Percentiles rank a stretch among this genome's conserved stretches.
Evolutionary conservation across 1,139 yeast genomes (phyloP).

Genomic region (Eremothecium gossypii): DNA sequence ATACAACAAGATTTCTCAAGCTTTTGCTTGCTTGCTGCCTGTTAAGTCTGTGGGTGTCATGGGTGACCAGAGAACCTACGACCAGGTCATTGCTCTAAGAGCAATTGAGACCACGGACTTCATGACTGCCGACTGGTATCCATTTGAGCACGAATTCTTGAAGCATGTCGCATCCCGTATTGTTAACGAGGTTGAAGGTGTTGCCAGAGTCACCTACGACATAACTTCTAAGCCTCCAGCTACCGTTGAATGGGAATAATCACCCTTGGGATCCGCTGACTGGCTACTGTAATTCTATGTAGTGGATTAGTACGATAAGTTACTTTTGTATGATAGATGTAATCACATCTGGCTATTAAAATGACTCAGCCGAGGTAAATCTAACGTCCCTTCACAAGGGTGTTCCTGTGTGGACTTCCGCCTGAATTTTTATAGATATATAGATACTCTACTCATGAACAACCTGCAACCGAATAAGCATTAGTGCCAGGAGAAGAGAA

Average conservation of each 20-base stretch:
- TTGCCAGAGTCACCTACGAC: conserved; percentile 97
- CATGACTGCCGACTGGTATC: conserved; percentile 99
- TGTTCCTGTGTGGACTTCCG: too few species aligned
- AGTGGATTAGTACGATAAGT: too few species aligned
- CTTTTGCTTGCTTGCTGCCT: conserved; percentile 93
- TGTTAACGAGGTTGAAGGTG: conserved; percentile 97
- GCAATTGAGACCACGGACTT: conserved; percentile 96
- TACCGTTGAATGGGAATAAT: conserved; percentile 97
- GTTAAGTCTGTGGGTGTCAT: conserved; percentile 98
- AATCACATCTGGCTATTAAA: too few species aligned
- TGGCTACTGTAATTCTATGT: too few species aligned
- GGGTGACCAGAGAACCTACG: conserved; percentile 99
- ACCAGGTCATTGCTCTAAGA: conserved; percentile 96
- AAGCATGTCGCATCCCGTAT: conserved; percentile 92
- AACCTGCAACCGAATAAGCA: too few species aligned
- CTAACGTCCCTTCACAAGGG: too few species aligned
- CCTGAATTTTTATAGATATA: too few species aligned
- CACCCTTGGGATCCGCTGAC: background rate
- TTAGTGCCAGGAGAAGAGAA: too few species aligned
- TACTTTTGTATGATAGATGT: too few species aligned
- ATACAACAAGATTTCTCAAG: conserved; percentile 89
- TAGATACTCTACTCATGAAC: too few species aligned
- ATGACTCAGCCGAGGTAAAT: too few species aligned
- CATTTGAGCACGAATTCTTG: conserved; percentile 85
- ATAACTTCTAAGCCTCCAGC: conserved; percentile 99